Evolutionary conservation across 2,329 filamentous ascomycete genomes (phyloP), one percentile per base, ranked within the genome.

Genomic region (Beauveria caledonica): DNA sequence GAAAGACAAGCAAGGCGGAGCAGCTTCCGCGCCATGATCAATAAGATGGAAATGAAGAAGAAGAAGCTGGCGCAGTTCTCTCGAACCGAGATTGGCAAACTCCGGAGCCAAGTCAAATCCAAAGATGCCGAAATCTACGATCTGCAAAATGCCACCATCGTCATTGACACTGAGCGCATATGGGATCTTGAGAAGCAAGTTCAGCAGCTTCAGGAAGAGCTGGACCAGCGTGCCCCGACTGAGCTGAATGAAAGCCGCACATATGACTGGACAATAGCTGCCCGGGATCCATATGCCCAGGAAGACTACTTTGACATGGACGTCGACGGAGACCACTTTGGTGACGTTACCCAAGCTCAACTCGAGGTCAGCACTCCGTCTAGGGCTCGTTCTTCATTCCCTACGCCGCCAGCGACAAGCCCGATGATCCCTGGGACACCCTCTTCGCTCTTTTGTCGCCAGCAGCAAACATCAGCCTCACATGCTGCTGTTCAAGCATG

Each of bases 1-100:
- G 80, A 84, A 70, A 78, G 84, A 5, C 78, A 83, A 19, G 75
- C 83, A 42, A 76, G 80, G 8, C 78, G 84, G 55, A 82, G 80
- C 64, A 77, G 80, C 3, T 67, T 86, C 5, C 84, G 82, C 64
- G 82, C 83, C 63, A 80, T 86, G 70, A 79, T 85, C 71, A 81
- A 84, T 67, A 68, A 70, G 13, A 78, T 84, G 58, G 72, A 78
- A 8, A 71, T 72, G 8, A 78, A 81, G 60, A 80, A 78, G 67
- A 75, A 71, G 48, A 72, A 70, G 17, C 71, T 73, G 46, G 70
- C 71, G 0, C 70, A 69, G 57, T 69, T 75, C 33, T 70, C 76
- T 10, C 73, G 72, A 48, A 72, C 71, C 0, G 80, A 86, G 67
- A 71, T 86, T 2, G 72, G 76, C 8, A 71, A 72, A 9, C 75